phyloP scores from a whole-genome alignment of 805 yeast species.

The Phaffomyces antillensis region DNA sequence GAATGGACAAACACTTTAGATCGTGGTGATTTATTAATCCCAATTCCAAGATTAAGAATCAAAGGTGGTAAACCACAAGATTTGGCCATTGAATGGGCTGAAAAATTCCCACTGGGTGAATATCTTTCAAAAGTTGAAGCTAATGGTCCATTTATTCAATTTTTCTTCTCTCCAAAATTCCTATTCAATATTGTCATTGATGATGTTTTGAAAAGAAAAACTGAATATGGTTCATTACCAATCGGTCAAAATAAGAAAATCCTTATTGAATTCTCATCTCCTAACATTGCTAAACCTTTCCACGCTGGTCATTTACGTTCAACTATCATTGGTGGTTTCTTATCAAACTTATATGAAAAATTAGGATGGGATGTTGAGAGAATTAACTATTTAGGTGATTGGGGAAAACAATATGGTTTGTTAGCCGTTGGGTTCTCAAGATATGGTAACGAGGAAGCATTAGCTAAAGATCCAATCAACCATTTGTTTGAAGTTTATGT shows the following conservation, averaged over 20 bases:
- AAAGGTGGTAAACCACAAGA: constrained; percentile 74
- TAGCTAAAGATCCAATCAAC: constrained; percentile 77
- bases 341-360: constrained; percentile 82
- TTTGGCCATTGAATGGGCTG: constrained; percentile 72
- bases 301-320: constrained; percentile 99
- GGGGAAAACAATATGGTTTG: constrained; percentile 99
- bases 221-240: constrained; percentile 65
- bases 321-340: constrained; percentile 95
- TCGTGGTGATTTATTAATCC: constrained; percentile 88
- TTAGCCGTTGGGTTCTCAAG: constrained; percentile 87
- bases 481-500: constrained; percentile 95
- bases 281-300: constrained; percentile 98
- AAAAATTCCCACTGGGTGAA: constrained; percentile 63
- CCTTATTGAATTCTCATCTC: constrained; percentile 89
- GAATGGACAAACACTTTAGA: constrained; percentile 84
- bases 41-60: constrained; percentile 86
- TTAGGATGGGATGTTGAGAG: constrained; percentile 90
- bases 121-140: constrained; percentile 66
- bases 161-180: constrained; percentile 64
- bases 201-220: constrained; percentile 54
- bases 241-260: constrained; percentile 66
- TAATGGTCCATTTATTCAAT: constrained; percentile 88
- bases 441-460: constrained; percentile 73
- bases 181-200: constrained; percentile 63
- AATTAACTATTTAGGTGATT: constrained; percentile 94